These are phyloP conservation scores for Didymella pomorum DNA, from an alignment of 2,329 filamentous ascomycete species.

Conservation along the genomic window DNA sequence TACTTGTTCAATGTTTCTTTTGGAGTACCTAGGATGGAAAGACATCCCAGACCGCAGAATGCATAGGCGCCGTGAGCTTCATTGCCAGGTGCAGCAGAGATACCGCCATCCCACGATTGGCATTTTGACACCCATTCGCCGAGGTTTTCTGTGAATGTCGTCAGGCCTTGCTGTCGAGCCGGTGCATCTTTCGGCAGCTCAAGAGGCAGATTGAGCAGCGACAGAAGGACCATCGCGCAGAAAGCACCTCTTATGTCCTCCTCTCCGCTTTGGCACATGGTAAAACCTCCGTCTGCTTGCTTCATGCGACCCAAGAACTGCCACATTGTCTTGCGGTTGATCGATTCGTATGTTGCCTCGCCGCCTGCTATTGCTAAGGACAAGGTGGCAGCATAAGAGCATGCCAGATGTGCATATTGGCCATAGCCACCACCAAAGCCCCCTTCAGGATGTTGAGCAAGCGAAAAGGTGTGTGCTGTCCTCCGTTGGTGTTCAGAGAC, in stretches of 20 bases:
- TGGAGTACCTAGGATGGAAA: constrained; percentile 84
- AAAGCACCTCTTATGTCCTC: constrained; percentile 94
- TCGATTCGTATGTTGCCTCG: constrained; percentile 73
- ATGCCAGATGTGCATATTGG: constrained; percentile 86
- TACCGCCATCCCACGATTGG: constrained; percentile 96
- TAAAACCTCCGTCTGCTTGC: constrained; percentile 87
- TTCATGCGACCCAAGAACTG: constrained; percentile 88
- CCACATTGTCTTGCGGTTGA: constrained; percentile 89
- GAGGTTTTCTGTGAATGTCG: constrained; percentile 74
- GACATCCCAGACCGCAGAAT: constrained; percentile 89
- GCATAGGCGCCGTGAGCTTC: constrained; percentile 98
- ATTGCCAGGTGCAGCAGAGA: constrained; percentile 81
- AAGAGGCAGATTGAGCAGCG: constrained; percentile 82
- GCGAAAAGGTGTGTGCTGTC: constrained; percentile 75
- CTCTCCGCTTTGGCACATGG: constrained; percentile 84
- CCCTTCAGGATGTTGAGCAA: constrained; percentile 82
- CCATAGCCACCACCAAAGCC: constrained; percentile 96
- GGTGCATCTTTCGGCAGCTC: constrained; percentile 77
- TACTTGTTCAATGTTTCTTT: constrained; percentile 76
- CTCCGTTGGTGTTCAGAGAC: constrained; percentile 69
- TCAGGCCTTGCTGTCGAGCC: constrained; percentile 68
- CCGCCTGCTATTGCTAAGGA: constrained; percentile 81
- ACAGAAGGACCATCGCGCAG: constrained; percentile 85
- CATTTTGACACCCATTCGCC: constrained; percentile 83
- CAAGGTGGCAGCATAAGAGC: constrained; percentile 84